Base-by-base conservation (phyloP, 768 basidiomycete species). In the Cystofilobasidium macerans region DNA sequence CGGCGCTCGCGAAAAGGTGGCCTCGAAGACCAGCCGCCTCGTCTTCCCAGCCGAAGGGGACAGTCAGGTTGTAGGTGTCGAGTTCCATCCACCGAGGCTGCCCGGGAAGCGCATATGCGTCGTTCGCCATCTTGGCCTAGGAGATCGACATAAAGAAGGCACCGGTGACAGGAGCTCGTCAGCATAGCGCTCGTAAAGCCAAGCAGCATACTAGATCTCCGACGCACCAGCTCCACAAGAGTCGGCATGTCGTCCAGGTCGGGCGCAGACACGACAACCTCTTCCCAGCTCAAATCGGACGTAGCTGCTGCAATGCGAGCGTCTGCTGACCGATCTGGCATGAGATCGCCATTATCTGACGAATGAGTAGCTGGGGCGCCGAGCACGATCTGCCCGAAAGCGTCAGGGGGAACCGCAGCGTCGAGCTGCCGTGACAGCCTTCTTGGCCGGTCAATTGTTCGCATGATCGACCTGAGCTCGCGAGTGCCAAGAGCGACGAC, bases 71-170 rank as follows among this genome's bases (percentile, higher is more conserved):
- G 45, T 24, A 66, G 38, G 22, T 14, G 24, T 66, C 65, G 26
- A 66, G 51, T 59, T 66, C 65, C 59, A 61, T 66, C 67, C 67
- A 68, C 28, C 67, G 38, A 20, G 67, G 24, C 26, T 68, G 43
- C 1, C 61, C 60, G 8, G 67, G 67, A 22, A 26, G 8, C 7
- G 67, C 61, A 26, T 68, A 68, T 0, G 67, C 67, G 51, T 68
- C 67, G 61, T 68, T 68, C 3, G 67, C 60, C 61, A 68, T 68
- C 51, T 53, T 54, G 18, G 65, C 65, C 51, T 54, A 30, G 24
- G 30, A 28, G 7, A 40, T 40, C 38, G 38, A 8, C 9, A 40
- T 8, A 40, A 16, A 40, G 38, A 40, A 40, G 16, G 38, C 9
- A 12, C 13, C 13, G 43, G 5, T 5, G 43, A 12, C 11, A 45